Base-by-base conservation (phyloP, 805 yeast genomes). In the Jamesozyma spencerorum region DNA sequence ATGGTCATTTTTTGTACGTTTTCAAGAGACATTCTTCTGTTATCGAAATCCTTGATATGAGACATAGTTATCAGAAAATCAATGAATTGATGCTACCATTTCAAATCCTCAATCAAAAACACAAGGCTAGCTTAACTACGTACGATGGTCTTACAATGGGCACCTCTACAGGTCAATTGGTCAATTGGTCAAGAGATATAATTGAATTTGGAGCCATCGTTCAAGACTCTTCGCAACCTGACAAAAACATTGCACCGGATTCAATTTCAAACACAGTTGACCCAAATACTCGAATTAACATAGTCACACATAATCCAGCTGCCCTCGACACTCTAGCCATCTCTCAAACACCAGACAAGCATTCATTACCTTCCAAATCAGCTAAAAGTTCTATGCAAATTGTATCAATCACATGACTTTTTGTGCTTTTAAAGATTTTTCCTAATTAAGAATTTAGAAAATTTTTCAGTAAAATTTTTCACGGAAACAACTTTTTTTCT, bases 1-100 rank as follows among this genome's bases (percentile, higher is more conserved):
- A 65, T 48, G 68, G 64, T 4, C 60, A 58, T 30, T 68, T 57
- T 38, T 15, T 65, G 4, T 69, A 57, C 40, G 54, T 55, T 1
- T 20, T 66, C 1, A 50, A 58, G 26, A 49, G 74, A 26, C 51
- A 57, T 27, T 43, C 58, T 7, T 39, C 47, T 18, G 32, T 14
- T 1, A 62, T 69, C 18, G 57, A 57, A 4, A 49, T 68, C 3
- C 40, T 66, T 11, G 74, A 69, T 41, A 30, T 49, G 3, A 43
- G 74, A 22, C 57, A 36, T 13, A 31, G 44, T 5, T 38, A 29
- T 13, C 10, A 26, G 6, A 37, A 38, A 24, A 35, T 55, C 0
- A 53, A 48, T 27, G 35, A 40, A n/a, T 40, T 58, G 14, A 15
- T 22, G 3, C 43, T 58, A 5, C 62, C 63, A 2, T 55, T 42